Evolutionary conservation across 805 yeast genomes (phyloP), one percentile per base, ranked within the genome.

Genomic region (Saccharomycopsis olivae): DNA sequence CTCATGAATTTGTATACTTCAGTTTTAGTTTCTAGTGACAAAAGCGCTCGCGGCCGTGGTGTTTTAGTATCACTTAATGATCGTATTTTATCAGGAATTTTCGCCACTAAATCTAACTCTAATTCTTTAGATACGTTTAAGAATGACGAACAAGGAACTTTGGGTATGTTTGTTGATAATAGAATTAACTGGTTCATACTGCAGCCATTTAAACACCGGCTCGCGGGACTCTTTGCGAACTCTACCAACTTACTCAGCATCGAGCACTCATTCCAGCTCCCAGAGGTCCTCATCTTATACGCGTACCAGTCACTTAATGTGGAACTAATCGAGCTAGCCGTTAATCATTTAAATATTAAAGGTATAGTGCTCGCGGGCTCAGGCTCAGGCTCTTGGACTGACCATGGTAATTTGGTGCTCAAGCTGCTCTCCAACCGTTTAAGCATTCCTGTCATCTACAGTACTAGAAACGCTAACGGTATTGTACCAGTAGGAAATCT

Each of bases 1-100:
- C 78, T 82, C 4, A 76, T 78, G 75, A 78, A 78, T 55, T 57
- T 78, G 45, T 78, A 76, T 51, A 83, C 78, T 50, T 82, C 84
- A 1, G 75, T 76, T 35, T 71, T 71, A 13, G 75, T 78, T 23
- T 81, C 86, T 3, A 63, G 80, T 0, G 59, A 65, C 47, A 54
- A 57, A 20, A 63, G 67, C 40, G 66, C 78, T 13, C 53, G 64
- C 32, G 69, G 73, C 18, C 63, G 87, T 49, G 80, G 84, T 20
- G 70, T 75, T 2, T 58, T 78, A 37, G 79, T 78, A 3, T 75
- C 80, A 0, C 60, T 78, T 29, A 78, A 78, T 49, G 87, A 78
- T 53, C 69, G 76, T 49, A 75, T 78, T 34, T 75, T 80, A 16
- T 70, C 80, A 3, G 87, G 85, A 2, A 76, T 72, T 57, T 77